Conservation (phyloP, 1,284 basidiomycete species). For the Austroboletus novae-zelandiae region DNA sequence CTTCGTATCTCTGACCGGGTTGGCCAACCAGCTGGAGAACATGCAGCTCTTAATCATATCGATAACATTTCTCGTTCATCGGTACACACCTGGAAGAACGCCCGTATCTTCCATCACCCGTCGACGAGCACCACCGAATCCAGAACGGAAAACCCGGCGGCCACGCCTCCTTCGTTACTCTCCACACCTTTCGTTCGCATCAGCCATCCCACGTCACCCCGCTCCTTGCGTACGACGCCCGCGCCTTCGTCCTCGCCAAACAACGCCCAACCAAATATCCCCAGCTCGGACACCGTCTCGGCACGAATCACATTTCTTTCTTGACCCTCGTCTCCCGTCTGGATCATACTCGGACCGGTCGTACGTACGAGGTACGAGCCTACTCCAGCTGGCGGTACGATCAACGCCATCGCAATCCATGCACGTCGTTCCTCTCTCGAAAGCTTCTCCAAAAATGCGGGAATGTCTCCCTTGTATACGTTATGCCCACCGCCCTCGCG, state of each 20-base stretch:
- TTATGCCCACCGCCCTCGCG: constrained; percentile 98
- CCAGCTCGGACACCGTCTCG: constrained; percentile 88
- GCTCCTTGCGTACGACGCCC: constrained; percentile 22
- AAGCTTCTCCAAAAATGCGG: constrained; percentile 68
- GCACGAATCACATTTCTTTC: constrained; percentile 39
- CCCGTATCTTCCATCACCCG: background rate
- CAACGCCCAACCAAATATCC: constrained; percentile 87
- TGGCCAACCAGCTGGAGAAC: no score
- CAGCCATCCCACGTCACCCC: constrained; percentile 79
- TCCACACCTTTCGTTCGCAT: constrained; percentile 92
- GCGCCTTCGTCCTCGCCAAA: constrained; percentile 49
- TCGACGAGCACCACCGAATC: constrained; percentile 76
- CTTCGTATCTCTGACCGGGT: no score
- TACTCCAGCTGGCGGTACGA: constrained; percentile 67
- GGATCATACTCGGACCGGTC: constrained; percentile 23
- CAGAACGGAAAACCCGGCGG: constrained; percentile 72
- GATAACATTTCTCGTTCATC: no score
- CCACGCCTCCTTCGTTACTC: constrained; percentile 66
- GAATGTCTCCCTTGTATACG: constrained; percentile 85
- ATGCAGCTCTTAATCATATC: no score
- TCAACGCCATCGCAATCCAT: constrained; percentile 95
- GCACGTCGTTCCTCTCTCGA: constrained; percentile 59
- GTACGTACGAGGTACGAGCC: constrained; percentile 77
- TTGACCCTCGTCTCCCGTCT: constrained; percentile 19
- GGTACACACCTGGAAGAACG: no score